Percentiles rank a stretch among this genome's conserved stretches.
These are phyloP conservation scores for bread wheat (Triticum aestivum) DNA, from an alignment of 176 grass and related monocot species.

Conservation along the genomic window DNA sequence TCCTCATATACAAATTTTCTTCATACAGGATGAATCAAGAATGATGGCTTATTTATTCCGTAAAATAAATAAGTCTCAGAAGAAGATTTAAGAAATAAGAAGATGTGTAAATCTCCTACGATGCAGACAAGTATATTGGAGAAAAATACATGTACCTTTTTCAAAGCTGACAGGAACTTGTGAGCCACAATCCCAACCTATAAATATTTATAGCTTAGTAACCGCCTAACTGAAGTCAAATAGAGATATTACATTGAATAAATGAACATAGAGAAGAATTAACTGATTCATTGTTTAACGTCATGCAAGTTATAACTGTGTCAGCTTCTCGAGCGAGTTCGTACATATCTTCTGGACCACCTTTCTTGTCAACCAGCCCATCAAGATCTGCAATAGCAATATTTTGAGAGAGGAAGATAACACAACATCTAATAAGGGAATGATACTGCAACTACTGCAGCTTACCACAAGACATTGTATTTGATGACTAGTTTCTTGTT, in stretches of 20 bases:
- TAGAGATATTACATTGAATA: not conserved
- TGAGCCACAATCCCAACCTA: constrained; percentile 71
- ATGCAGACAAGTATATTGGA: not conserved
- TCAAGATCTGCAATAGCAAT: constrained; percentile 48
- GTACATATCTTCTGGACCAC: constrained; percentile 59
- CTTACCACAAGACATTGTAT: constrained; percentile 52
- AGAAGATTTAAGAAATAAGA: not conserved
- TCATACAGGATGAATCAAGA: not conserved
- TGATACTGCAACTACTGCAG: not conserved
- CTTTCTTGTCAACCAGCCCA: constrained; percentile 80
- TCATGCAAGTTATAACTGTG: constrained; percentile 79
- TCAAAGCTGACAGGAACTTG: constrained; percentile 84
- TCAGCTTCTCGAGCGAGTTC: constrained; percentile 79
- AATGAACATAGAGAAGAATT: constrained; percentile 20
- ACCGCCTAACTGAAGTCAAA: not conserved
- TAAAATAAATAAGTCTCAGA: not conserved
- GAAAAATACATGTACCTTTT: constrained; percentile 58
- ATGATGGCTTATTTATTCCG: not conserved
- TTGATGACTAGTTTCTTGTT: constrained; percentile 77
- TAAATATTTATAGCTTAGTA: constrained; percentile 37
- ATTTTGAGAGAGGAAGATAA: constrained; percentile 26
- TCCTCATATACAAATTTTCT: not conserved
- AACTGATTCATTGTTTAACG: constrained; percentile 74
- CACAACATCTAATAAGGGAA: not conserved
- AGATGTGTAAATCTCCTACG: not conserved